phyloP scores from a whole-genome alignment of 495 filamentous ascomycete species.

The Thozetella sp. region DNA sequence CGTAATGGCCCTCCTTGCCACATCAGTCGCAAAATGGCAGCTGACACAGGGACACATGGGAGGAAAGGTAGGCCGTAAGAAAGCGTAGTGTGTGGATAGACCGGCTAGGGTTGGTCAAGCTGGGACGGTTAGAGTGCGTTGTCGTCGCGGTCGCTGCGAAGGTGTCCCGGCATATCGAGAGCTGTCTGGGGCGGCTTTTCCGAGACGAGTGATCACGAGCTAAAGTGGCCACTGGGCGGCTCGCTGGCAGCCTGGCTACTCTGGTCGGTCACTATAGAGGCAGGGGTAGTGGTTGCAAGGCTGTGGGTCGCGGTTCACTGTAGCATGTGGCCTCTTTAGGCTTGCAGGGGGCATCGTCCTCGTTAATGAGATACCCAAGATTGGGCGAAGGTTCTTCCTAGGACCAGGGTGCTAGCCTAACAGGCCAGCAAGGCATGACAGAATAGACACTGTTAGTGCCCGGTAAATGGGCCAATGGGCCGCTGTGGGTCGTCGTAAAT shows the following conservation, averaged over 20 bases:
- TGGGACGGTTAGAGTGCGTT: not conserved
- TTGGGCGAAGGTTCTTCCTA: not conserved
- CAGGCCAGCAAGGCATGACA: not conserved
- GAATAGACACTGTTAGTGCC: not conserved
- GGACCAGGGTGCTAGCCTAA: conserved; percentile 4
- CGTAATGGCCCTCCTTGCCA: not conserved
- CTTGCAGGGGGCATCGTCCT: not conserved
- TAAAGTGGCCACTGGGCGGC: not conserved
- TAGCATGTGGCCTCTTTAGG: not conserved
- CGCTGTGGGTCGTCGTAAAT: not conserved
- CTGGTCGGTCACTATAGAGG: not conserved
- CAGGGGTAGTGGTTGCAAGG: not conserved
- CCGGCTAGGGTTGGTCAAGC: not conserved
- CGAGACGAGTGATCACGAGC: not conserved
- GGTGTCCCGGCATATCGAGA: not conserved
- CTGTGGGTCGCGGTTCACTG: not conserved
- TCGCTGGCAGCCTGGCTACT: too few relatives aligned
- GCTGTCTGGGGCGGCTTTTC: not conserved
- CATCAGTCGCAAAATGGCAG: not conserved
- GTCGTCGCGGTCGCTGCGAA: not conserved
- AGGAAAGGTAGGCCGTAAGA: too few relatives aligned
- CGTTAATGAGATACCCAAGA: not conserved
- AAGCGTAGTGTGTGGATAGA: too few relatives aligned
- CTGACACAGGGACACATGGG: not conserved
- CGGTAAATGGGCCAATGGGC: not conserved